A percentile compares a stretch with the other conserved stretches of the same genome.
phyloP scores from a whole-genome alignment of 2,329 filamentous ascomycete genomes.

The Phaeosphaeriaceae sp. region DNA sequence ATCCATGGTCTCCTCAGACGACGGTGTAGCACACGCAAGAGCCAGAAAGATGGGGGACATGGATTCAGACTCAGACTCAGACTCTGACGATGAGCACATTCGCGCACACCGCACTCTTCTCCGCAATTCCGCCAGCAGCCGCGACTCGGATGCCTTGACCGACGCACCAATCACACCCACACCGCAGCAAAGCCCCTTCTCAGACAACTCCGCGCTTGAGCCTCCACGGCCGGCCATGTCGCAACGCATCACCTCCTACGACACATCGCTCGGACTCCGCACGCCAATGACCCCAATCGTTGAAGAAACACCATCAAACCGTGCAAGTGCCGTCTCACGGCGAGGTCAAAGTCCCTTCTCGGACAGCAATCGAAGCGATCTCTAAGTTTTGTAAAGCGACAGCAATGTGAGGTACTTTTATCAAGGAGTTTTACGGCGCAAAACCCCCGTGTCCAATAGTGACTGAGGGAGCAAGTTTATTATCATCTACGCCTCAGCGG shows the following conservation, averaged over 20 bases:
- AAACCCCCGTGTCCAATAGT: not conserved
- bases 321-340: slow-evolving; percentile 37
- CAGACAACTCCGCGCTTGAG: slow-evolving; percentile 37
- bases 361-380: slow-evolving; percentile 40
- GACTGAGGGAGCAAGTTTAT: not conserved
- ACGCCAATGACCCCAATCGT: slow-evolving; percentile 53
- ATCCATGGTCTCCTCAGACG: slow-evolving; percentile 41
- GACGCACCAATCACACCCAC: slow-evolving; percentile 48
- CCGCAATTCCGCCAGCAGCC: slow-evolving; percentile 27
- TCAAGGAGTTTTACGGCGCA: not conserved
- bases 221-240: slow-evolving; percentile 29
- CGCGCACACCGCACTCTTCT: slow-evolving; percentile 41
- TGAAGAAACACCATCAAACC: slow-evolving; percentile 52
- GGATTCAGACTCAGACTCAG: slow-evolving; percentile 42
- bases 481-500: slow-evolving; percentile 6
- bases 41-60: slow-evolving; percentile 31
- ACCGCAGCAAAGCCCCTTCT: slow-evolving; percentile 40
- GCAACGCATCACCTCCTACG: slow-evolving; percentile 40
- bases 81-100: slow-evolving; percentile 40
- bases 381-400: slow-evolving; percentile 12
- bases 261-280: slow-evolving; percentile 33
- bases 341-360: slow-evolving; percentile 44
- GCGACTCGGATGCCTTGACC: slow-evolving; percentile 38
- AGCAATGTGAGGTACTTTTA: slow-evolving; percentile 1
- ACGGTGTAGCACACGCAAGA: slow-evolving; percentile 40